Conservation (phyloP, 2,329 filamentous ascomycete species). For the Aurifilum marmelostoma region DNA sequence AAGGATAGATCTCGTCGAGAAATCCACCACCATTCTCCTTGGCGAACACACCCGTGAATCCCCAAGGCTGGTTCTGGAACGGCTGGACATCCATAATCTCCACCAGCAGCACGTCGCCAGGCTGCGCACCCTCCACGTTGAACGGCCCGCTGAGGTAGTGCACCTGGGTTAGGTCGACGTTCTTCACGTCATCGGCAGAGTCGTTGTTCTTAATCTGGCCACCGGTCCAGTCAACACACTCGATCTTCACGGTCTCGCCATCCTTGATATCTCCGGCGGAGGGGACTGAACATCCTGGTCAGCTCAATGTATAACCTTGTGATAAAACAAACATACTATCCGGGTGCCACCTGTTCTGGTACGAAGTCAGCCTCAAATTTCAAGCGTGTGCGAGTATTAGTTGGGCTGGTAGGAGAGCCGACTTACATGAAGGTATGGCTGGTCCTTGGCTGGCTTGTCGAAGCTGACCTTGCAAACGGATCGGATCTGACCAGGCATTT, state of each 20-base stretch:
- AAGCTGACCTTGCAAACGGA: constrained; percentile 73
- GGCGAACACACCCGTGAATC: constrained; percentile 83
- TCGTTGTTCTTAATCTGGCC: constrained; percentile 91
- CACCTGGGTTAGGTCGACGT: constrained; percentile 81
- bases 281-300: constrained; percentile 64
- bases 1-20: constrained; percentile 82
- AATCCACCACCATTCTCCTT: constrained; percentile 86
- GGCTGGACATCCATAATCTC: constrained; percentile 95
- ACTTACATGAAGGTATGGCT: constrained; percentile 71
- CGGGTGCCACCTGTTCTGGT: constrained; percentile 88
- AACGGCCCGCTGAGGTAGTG: constrained; percentile 92
- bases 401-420: neutral
- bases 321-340: constrained; percentile 62
- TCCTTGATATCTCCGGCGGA: constrained; percentile 73
- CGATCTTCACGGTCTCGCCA: constrained; percentile 88
- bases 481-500: constrained; percentile 52
- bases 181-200: constrained; percentile 82
- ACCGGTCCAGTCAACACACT: constrained; percentile 83
- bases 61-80: constrained; percentile 83
- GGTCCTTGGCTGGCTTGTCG: constrained; percentile 70
- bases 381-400: neutral
- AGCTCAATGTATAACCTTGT: neutral
- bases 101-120: constrained; percentile 82
- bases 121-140: constrained; percentile 80
- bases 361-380: neutral